These are phyloP conservation scores for Pulicaria dysenterica DNA, from an alignment of 129 eudicot species.

Conservation along the genomic window DNA sequence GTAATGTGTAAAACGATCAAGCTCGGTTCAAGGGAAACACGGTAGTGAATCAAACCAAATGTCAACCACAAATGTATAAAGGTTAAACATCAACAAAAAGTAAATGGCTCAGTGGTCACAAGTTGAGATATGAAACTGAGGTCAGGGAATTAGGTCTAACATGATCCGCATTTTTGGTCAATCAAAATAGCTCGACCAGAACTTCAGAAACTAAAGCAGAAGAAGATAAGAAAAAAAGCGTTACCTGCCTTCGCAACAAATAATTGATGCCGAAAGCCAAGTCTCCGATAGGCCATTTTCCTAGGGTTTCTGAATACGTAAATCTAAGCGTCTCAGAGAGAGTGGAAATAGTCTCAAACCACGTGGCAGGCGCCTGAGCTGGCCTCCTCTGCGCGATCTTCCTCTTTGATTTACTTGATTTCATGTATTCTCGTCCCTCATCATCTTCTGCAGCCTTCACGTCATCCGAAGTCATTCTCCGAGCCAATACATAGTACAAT, in stretches of 20 bases:
- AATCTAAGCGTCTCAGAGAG: conserved; percentile 87
- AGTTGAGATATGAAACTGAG: conserved; percentile 2
- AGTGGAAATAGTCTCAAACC: conserved; percentile 88
- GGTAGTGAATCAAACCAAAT: background rate
- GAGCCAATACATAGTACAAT: conserved; percentile 66
- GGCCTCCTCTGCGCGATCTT: conserved; percentile 75
- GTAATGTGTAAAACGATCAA: conserved; percentile 9
- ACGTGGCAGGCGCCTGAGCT: conserved; percentile 98
- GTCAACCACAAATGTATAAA: background rate
- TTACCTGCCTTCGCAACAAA: conserved; percentile 88
- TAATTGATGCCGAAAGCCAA: conserved; percentile 96
- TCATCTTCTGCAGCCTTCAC: conserved; percentile 36
- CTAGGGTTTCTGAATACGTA: conserved; percentile 91
- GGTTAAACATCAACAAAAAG: background rate
- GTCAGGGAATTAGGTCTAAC: background rate
- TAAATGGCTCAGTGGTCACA: too few species aligned
- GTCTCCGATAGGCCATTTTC: conserved; percentile 98
- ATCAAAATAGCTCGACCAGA: background rate
- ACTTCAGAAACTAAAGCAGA: conserved; percentile 5
- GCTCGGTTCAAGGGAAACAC: conserved; percentile 5
- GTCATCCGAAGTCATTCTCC: conserved; percentile 46
- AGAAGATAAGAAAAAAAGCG: background rate
- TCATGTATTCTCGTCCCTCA: conserved; percentile 54
- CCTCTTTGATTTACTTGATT: conserved; percentile 70
- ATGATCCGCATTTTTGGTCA: conserved; percentile 13